Base-by-base conservation (phyloP, 495 filamentous ascomycete genomes). In the Hyaloscypha hepaticicola region DNA sequence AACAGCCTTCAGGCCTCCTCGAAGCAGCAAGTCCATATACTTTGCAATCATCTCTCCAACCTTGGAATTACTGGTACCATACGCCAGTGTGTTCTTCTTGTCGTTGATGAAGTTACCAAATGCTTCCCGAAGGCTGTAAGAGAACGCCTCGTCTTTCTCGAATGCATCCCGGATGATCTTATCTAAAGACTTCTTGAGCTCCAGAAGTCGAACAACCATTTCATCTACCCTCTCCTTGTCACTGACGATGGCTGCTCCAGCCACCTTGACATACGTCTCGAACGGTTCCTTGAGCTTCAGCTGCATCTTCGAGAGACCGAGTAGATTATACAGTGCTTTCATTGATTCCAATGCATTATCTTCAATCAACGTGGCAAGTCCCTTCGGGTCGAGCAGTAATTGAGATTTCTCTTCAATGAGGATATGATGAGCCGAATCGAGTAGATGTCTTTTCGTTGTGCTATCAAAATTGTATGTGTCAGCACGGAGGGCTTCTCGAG, bases 41-140 rank as follows among this genome's bases (percentile, higher is more conserved):
- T 96, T 98, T 16, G 95, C 95, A 63, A 98, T 96, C 93, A 97
- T 96, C 77, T 99, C 95, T 31, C 93, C 95, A 8, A 96, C 90
- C 78, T 96, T 97, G 9, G 91, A 89, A 61, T 96, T 96, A 66
- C 90, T 87, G 4, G 90, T 90, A 45, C 86, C 85, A 79, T 89
- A 91, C 2, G 83, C 83, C 21, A 85, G 79, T 19, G 82, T 80
- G 55, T 86, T 88, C 75, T 87, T 89, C 8, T 83, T 84, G 73
- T 90, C 85, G 73, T 99, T 99, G 80, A 99, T 96, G 71, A 98
- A 97, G 1, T 78, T 77, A 41, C 89, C 87, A 70, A 98, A 98
- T 1, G 90, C 83, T 72, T 97, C 91, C 14, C 95, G 83, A 33
- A 98, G 77, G 31, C 80, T 86, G 70, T 92, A 89, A 1, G 86